phyloP scores from a whole-genome alignment of 257 asterid genomes.

The Cruciata laevipes region DNA sequence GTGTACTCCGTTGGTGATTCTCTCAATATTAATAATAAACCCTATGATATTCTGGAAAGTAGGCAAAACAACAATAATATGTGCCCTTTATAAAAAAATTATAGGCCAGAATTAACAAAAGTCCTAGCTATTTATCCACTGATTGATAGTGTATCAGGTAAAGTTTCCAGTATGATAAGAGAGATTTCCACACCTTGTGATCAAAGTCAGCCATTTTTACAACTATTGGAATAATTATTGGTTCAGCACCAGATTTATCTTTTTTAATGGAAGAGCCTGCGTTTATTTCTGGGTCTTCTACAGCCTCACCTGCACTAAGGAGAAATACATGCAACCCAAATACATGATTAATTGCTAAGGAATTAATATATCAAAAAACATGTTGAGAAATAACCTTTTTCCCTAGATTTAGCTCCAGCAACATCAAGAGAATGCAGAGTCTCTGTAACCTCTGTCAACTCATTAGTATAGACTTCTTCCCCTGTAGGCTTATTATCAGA shows the following conservation, averaged over 20 bases:
- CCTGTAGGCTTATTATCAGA: slow-evolving; percentile 23
- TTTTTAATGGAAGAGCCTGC: slow-evolving; percentile 34
- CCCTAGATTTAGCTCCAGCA: slow-evolving; percentile 27
- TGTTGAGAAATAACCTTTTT: slow-evolving; percentile 35
- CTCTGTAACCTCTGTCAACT: slow-evolving; percentile 40
- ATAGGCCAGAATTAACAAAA: slow-evolving; percentile 1
- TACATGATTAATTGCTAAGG: neutral
- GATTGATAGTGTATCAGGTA: neutral
- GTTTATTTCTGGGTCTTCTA: slow-evolving; percentile 37
- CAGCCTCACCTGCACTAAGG: slow-evolving; percentile 39
- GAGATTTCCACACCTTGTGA: slow-evolving; percentile 60
- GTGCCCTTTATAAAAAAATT: neutral
- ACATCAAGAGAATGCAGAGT: slow-evolving; percentile 44
- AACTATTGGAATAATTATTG: slow-evolving; percentile 80
- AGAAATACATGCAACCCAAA: slow-evolving; percentile 15
- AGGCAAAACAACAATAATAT: neutral
- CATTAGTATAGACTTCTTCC: slow-evolving; percentile 27
- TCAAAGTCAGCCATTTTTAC: slow-evolving; percentile 94
- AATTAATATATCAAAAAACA: neutral
- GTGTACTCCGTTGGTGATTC: neutral
- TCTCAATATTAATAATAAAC: too few species aligned
- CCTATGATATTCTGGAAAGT: neutral
- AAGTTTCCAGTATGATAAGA: slow-evolving; percentile 4
- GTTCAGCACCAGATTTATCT: slow-evolving; percentile 75
- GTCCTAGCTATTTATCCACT: neutral